Base-by-base conservation (phyloP, 768 basidiomycete genomes). In the Agrocybe praecox region DNA sequence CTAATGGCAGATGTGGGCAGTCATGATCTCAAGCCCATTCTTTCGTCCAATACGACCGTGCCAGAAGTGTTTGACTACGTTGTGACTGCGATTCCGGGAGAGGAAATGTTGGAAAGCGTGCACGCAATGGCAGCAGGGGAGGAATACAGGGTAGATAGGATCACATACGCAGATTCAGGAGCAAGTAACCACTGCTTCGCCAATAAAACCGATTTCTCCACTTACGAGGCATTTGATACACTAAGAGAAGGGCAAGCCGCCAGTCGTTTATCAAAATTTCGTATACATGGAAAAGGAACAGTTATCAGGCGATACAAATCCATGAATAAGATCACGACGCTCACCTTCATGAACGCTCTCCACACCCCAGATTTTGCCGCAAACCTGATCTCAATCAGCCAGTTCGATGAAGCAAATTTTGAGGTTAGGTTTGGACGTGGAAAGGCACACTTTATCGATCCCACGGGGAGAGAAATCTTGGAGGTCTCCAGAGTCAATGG, bases 171-270 rank as follows among this genome's bases (percentile, higher is more conserved):
- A 5, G 63, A 70, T 45, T 66, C 65, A 17, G 69, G 66, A 6
- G 66, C 69, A 0, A 65, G 48, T 12, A 61, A 69, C 24, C 62
- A 69, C 49, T 72, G 61, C 52, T 68, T 70, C 47, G 52, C 49
- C 0, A 55, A 68, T 19, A 6, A 48, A 19, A 7, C 12, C 0
- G 58, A 58, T 21, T 71, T 73, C 40, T 26, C 22, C 3, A 40
- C 33, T 1, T 69, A 66, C 44, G 33, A 40, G 14, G 29, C 50
- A 8, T 47, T 62, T 18, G 9, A 34, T 0, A 5, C 34, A 1
- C 48, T 42, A 3, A 3, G 21, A 14, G 36, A 60, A 15, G 62
- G 60, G 2, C 46, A 53, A 19, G 42, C 58, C 0, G 61, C 67
- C 0, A 47, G 47, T 2, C 53, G 52, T 18, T 57, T 57, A 9